Conservation (phyloP, 768 basidiomycete species). For the Suillus ampliporus region DNA sequence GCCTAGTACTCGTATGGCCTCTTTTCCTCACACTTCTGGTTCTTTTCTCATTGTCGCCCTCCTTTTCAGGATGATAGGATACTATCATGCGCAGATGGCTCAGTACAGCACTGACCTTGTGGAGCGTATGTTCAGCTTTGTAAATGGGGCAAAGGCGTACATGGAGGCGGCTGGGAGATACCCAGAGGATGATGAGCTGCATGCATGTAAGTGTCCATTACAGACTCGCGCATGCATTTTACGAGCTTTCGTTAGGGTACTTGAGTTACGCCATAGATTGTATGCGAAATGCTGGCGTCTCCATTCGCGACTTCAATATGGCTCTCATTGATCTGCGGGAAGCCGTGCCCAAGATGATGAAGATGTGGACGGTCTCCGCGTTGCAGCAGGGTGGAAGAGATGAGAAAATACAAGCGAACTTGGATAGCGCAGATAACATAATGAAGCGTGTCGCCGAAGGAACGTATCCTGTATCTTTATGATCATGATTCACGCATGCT, state of each 20-base stretch:
- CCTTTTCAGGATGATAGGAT: conserved; percentile 10
- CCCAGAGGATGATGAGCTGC: conserved; percentile 24
- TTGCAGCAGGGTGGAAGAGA: conserved; percentile 13
- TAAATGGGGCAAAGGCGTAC: conserved; percentile 16
- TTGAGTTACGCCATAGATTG: conserved; percentile 1
- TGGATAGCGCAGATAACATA: not conserved
- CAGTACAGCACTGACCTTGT: not conserved
- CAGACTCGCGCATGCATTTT: not conserved
- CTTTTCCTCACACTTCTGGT: not conserved
- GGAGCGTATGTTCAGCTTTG: not conserved
- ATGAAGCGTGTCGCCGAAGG: conserved; percentile 5
- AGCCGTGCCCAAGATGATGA: conserved; percentile 16
- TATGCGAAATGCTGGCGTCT: not conserved
- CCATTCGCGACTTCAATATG: not conserved
- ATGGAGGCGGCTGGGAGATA: conserved; percentile 17
- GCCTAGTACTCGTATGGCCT: conserved; percentile 23
- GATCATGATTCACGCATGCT: not conserved
- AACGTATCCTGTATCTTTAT: not conserved
- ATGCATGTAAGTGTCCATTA: conserved; percentile 16
- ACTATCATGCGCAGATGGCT: conserved; percentile 10
- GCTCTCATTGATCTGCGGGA: not conserved
- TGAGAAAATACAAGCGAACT: conserved; percentile 1
- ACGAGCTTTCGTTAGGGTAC: not conserved
- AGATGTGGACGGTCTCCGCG: conserved; percentile 14
- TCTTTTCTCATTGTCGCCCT: not conserved